Evolutionary conservation across 2,329 filamentous ascomycete species (phyloP), one percentile per base, ranked within the genome.

Genomic region (Cladosporium sp.): DNA sequence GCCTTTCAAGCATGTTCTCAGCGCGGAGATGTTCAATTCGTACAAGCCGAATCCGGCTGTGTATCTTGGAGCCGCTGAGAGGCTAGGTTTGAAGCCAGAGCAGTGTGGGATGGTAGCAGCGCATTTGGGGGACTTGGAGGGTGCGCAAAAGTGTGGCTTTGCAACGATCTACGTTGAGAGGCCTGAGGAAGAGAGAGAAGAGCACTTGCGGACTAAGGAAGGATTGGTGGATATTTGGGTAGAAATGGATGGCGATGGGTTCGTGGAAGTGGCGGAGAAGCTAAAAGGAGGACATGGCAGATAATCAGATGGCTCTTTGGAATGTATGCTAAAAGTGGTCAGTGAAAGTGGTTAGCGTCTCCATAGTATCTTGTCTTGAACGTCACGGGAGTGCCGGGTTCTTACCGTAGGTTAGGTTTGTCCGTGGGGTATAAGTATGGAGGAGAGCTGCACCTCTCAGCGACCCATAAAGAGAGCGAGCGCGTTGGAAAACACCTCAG

Each of bases 41-140:
- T 95, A 94, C 76, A 95, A 95, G 80, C 91, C 91, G 1, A 83
- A 86, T 67, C 84, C 86, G 8, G 80, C 76, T 61, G 88, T 89
- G 1, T 95, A 95, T 73, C 81, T 85, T 1, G 91, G 91, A 4
- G 91, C 89, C 0, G 89, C 83, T 2, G 77, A 81, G 65, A 81
- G 80, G 69, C 77, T 93, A 62, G 85, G 84, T 0, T 67, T 88
- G 50, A 71, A 83, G 67, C 84, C 88, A 0, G 74, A 75, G 2
- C 82, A 93, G 72, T 89, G 91, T 65, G 89, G 87, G 23, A 87
- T 95, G 86, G 90, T 95, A 23, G 91, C 92, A 18, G 88, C 91
- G 44, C 91, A 94, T 78, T 78, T 94, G 66, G 76, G 73, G 6
- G 91, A 94, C 76, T 78, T 95, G 64, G 80, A 85, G 67, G 89